Evolutionary conservation across 495 filamentous ascomycete genomes (phyloP), one percentile per base, ranked within the genome.

Genomic region (Talaromyces thailandensis): DNA sequence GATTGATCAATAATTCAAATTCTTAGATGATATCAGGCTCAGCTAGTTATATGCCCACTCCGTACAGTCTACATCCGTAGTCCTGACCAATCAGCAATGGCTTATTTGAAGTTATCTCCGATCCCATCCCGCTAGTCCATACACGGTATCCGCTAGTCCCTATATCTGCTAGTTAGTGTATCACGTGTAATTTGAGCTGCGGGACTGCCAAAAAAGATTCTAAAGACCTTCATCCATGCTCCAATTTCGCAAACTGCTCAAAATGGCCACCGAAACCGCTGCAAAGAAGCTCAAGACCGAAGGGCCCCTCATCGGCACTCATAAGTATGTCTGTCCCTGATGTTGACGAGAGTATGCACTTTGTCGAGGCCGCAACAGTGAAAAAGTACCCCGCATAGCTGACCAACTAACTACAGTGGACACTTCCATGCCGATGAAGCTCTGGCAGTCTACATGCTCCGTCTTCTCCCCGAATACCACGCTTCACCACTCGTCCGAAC

Each of bases 401-500:
- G n/a, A n/a, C 16, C 64, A 43, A 68, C 62, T 62, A 67, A 63
- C 56, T 55, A 14, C 63, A 87, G 84, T 77, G 94, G 94, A 61
- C 91, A 96, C 76, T 98, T 98, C 82, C 94, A 98, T 79, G 95
- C 94, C 74, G 94, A 98, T 72, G 94, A 98, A 78, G 94, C 94
- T 63, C 86, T 98, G n/a, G 94, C 94, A 59, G 92, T 98, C 63
- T 90, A 94, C 79, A 90, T 98, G 79, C 89, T 98, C 66, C 92
- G 91, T 56, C 84, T 90, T 24, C 84, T 98, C 45, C 95, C 94
- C 28, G 78, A 84, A 24, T 98, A 97, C 81, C 68, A 81, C 48
- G 71, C 79, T 64, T 88, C 89, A 11, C 70, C 80, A n/a, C 88
- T 98, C 3, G 74, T 96, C 31, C 91, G 94, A 58, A 94, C 92